Evolutionary conservation across 441 rosid species (phyloP), one percentile per base, ranked within the genome.

Genomic region (Capsella rubella): DNA sequence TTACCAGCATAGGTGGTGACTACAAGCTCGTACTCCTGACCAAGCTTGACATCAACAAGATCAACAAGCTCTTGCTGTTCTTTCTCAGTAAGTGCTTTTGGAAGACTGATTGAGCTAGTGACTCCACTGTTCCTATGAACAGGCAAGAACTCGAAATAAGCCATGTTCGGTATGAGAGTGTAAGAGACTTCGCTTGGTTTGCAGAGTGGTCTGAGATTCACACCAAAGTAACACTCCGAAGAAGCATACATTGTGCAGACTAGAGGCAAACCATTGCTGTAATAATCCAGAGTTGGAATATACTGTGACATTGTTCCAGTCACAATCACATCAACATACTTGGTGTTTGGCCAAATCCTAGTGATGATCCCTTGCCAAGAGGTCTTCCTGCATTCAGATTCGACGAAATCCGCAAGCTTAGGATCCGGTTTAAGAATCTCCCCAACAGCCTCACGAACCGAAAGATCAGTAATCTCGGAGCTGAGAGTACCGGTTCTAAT

Each of bases 311-410:
- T 89, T 18, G 93, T 83, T 43, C 93, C 93, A 5, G 93, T 89
- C 79, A 87, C 93, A 71, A 89, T 87, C 67, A 89, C 94, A 80
- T 89, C 94, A 68, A 89, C 95, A 81, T 92, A 92, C 83, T 92
- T 95, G 1, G 98, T 89, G 77, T 92, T 95, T 15, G 98, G 99
- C 99, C 99, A 95, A 47, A 95, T 55, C 77, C 89, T 84, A 12
- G 95, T 90, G 32, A 95, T 92, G 74, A 95, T 92, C 81, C 99
- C 97, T 55, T 84, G 85, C 98, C 99, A 92, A n/a, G 90, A 88
- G 14, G 73, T 79, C 55, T 83, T 84, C 37, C 78, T 18, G 49
- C 98, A 95, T 76, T 92, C 95, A 6, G 72, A 63, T 53, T 82
- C 79, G 16, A 95, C 69, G 65, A 91, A 95, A 78, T 84, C 95